A percentile compares a stretch with the other conserved stretches of the same genome.
phyloP scores from a whole-genome alignment of 768 basidiomycete genomes.

The Lactifluus echinatus region DNA sequence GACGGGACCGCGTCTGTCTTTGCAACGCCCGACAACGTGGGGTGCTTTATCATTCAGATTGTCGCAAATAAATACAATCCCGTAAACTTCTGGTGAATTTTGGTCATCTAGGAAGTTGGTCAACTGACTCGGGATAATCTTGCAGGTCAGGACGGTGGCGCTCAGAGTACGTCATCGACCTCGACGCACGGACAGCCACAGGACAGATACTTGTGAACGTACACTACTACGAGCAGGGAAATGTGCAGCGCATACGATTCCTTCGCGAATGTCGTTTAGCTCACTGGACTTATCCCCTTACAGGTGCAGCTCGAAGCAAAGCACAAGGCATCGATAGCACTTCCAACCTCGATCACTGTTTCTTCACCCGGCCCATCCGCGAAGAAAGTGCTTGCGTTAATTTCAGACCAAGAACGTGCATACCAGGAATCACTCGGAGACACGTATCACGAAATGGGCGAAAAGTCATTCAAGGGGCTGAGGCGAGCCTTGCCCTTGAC shows the following conservation, averaged over 20 bases:
- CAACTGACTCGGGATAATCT: neutral
- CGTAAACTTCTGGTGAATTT: slow-evolving; percentile 74
- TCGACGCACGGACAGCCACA: slow-evolving; percentile 49
- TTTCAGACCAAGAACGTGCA: slow-evolving; percentile 69
- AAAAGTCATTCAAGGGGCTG: slow-evolving; percentile 88
- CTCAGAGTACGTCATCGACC: slow-evolving; percentile 72
- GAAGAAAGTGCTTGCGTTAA: slow-evolving; percentile 69
- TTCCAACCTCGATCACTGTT: slow-evolving; percentile 50
- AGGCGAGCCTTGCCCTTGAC: slow-evolving; percentile 88
- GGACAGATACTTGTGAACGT: slow-evolving; percentile 77
- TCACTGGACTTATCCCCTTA: neutral
- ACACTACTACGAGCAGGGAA: slow-evolving; percentile 98
- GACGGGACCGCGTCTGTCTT: slow-evolving; percentile 75
- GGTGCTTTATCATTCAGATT: slow-evolving; percentile 61
- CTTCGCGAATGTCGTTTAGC: neutral
- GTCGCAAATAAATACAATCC: slow-evolving; percentile 98
- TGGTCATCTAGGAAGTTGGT: neutral
- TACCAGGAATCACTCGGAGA: slow-evolving; percentile 77
- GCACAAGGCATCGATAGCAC: slow-evolving; percentile 55
- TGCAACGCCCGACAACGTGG: slow-evolving; percentile 37
- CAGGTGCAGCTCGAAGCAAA: slow-evolving; percentile 87
- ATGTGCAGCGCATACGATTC: slow-evolving; percentile 40
- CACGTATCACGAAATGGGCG: slow-evolving; percentile 82
- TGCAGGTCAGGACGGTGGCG: slow-evolving; percentile 92
- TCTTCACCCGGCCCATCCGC: slow-evolving; percentile 45